These are phyloP conservation scores for Raphanus sativus DNA, from an alignment of 345 rosid genomes.

Conservation along the genomic window DNA sequence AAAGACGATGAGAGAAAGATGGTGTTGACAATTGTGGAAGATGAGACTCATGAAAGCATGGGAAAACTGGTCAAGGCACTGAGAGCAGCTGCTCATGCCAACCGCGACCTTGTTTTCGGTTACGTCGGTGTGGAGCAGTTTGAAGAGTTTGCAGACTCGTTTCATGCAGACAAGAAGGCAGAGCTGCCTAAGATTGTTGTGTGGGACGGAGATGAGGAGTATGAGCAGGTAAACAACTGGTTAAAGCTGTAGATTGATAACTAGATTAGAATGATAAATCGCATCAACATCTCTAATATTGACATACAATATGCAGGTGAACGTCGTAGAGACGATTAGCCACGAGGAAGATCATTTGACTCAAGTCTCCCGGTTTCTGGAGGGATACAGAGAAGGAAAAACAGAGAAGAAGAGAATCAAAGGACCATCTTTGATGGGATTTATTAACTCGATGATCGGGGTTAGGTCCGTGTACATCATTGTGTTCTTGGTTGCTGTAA, in stretches of 20 bases:
- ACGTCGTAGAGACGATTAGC: constrained; percentile 54
- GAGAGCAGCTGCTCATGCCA: constrained; percentile 93
- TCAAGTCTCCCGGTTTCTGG: constrained; percentile 69
- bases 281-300: background rate
- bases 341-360: constrained; percentile 70
- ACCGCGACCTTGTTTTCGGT: constrained; percentile 85
- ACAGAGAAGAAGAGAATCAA: constrained; percentile 51
- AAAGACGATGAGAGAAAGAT: constrained; percentile 88
- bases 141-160: constrained; percentile 75
- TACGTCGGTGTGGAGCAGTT: constrained; percentile 80
- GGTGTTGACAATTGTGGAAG: constrained; percentile 68
- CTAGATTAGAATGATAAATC: background rate
- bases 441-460: constrained; percentile 64
- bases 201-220: constrained; percentile 84
- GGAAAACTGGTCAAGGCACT: constrained; percentile 57
- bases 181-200: constrained; percentile 79
- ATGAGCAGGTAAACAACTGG: constrained; percentile 51
- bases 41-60: constrained; percentile 66
- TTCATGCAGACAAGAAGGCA: constrained; percentile 52
- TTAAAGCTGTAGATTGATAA: background rate
- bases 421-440: constrained; percentile 78
- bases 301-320: constrained; percentile 47
- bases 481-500: constrained; percentile 64
- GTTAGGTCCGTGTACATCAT: constrained; percentile 57
- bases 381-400: constrained; percentile 81